Base-by-base conservation (phyloP, 495 filamentous ascomycete species). In the Xylaria acuta region DNA sequence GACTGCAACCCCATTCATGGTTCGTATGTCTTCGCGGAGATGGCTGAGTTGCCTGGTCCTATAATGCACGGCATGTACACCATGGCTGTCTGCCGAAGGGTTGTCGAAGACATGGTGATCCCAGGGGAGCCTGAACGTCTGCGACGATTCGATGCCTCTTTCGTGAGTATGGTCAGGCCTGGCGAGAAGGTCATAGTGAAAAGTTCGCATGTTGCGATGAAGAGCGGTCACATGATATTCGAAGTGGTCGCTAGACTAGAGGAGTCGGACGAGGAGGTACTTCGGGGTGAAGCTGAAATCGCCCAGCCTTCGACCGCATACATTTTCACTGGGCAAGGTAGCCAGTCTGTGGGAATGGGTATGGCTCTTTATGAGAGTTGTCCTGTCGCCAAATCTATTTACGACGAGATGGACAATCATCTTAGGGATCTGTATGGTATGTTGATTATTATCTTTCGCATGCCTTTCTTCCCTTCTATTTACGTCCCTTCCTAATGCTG, bases 51-150 rank as follows among this genome's bases (percentile, higher is more conserved):
- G 20, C 91, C 90, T 1, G 93, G 92, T 34, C 94, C 92, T 22
- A 95, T 95, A 75, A 94, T 93, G 6, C 92, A 96, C 75, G 93
- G 93, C 65, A 96, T 96, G 93, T 96, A 95, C 83, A 90, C 92
- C 20, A 94, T 92, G 83, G 93, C 93, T 70, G 92, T 93, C 54
- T 92, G 94, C 18, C 88, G 93, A 53, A 92, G 91, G 76, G 84
- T 94, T 8, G 92, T 96, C 16, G 93, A 95, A 84, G 94, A 92
- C 27, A 94, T 93, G 92, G 93, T 93, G 22, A 92, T 93, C 11
- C 92, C 95, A 81, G 95, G 95, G 82, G 92, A 95, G 76, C 88
- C 94, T 71, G 92, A 93, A 58, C 92, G 93, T 75, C 93, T 96
- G 51, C 88, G 93, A 72, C 93, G 92, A 75, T 96, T 93, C 85